A percentile compares a stretch with the other conserved stretches of the same genome.
Evolutionary conservation across 2,329 filamentous ascomycete species (phyloP).

Genomic region (Aureobasidium pullulans): DNA sequence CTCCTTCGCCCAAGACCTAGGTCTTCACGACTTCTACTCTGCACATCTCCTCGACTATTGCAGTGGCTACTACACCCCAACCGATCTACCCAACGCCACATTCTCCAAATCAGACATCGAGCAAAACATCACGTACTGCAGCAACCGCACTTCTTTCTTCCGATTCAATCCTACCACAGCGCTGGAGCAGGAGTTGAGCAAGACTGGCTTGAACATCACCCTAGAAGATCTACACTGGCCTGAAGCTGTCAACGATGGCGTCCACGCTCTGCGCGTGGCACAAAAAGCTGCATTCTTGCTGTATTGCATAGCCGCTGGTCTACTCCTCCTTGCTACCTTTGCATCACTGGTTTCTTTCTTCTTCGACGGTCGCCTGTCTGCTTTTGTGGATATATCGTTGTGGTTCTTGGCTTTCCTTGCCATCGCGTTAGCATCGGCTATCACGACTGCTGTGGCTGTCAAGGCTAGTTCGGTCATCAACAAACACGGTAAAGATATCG

Average conservation of each 20-base stretch:
- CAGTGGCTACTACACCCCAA: slow-evolving; percentile 40
- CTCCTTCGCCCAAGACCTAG: slow-evolving; percentile 41
- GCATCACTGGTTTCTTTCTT: slow-evolving; percentile 40
- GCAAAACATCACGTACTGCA: slow-evolving; percentile 50
- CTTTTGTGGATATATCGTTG: slow-evolving; percentile 44
- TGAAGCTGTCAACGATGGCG: slow-evolving; percentile 44
- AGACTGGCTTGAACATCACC: slow-evolving; percentile 36
- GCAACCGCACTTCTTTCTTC: slow-evolving; percentile 46
- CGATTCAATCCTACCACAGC: slow-evolving; percentile 48
- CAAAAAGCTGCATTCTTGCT: slow-evolving; percentile 50
- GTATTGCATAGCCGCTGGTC: slow-evolving; percentile 51
- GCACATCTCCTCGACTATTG: slow-evolving; percentile 56
- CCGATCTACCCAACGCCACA: slow-evolving; percentile 36
- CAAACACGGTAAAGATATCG: slow-evolving; percentile 43
- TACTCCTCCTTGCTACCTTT: slow-evolving; percentile 45
- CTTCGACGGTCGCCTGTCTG: slow-evolving; percentile 36
- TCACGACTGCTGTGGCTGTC: slow-evolving; percentile 56
- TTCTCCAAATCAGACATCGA: slow-evolving; percentile 32
- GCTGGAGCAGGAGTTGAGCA: slow-evolving; percentile 43
- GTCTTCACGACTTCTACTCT: slow-evolving; percentile 55
- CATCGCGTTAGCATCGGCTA: slow-evolving; percentile 66
- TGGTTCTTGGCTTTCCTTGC: slow-evolving; percentile 47
- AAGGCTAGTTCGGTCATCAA: slow-evolving; percentile 49
- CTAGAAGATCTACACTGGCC: slow-evolving; percentile 51
- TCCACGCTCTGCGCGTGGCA: slow-evolving; percentile 44